phyloP scores from a whole-genome alignment of 495 filamentous ascomycete species.

The Podospora pseudopauciseta region DNA sequence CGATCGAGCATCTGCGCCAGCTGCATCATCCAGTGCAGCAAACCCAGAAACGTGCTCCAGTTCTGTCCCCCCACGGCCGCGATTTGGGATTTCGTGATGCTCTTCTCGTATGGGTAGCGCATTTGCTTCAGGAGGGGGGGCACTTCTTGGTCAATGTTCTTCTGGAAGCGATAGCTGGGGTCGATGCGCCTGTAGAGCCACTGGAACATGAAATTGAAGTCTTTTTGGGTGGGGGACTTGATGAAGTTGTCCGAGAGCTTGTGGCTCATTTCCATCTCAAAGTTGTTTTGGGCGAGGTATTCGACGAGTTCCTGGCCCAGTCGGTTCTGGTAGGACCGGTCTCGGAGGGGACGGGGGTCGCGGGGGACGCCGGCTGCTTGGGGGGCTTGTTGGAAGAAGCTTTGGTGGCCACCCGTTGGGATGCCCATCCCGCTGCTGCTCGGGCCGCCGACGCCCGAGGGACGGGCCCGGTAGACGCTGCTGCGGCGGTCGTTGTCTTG shows the following conservation, averaged over 20 bases:
- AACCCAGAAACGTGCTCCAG: slow-evolving; percentile 87
- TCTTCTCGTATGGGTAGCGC: slow-evolving; percentile 89
- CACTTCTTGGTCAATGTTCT: slow-evolving; percentile 90
- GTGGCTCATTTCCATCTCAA: slow-evolving; percentile 96
- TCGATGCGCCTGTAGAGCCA: slow-evolving; percentile 96
- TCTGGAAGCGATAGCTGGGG: slow-evolving; percentile 84
- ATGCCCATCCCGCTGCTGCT: neutral
- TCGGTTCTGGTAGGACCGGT: slow-evolving; percentile 70
- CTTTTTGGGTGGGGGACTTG: slow-evolving; percentile 93
- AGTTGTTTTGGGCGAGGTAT: slow-evolving; percentile 84
- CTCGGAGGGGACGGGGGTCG: slow-evolving; percentile 86
- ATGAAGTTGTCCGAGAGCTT: slow-evolving; percentile 80
- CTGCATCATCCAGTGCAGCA: slow-evolving; percentile 99
- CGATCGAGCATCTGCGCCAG: slow-evolving; percentile 84
- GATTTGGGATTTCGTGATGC: slow-evolving; percentile 92
- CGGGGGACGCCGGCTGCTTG: slow-evolving; percentile 70
- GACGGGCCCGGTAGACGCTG: slow-evolving; percentile 75
- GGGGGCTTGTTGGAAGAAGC: slow-evolving; percentile 86
- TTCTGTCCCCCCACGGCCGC: slow-evolving; percentile 92
- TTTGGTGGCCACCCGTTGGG: slow-evolving; percentile 62
- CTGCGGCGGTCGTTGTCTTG: slow-evolving; percentile 65
- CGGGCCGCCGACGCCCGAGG: slow-evolving; percentile 44
- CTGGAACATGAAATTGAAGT: slow-evolving; percentile 95
- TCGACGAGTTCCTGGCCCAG: slow-evolving; percentile 89
- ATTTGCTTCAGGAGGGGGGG: slow-evolving; percentile 86